Conservation (phyloP, 306 rosid species). For the Quercus variabilis region DNA sequence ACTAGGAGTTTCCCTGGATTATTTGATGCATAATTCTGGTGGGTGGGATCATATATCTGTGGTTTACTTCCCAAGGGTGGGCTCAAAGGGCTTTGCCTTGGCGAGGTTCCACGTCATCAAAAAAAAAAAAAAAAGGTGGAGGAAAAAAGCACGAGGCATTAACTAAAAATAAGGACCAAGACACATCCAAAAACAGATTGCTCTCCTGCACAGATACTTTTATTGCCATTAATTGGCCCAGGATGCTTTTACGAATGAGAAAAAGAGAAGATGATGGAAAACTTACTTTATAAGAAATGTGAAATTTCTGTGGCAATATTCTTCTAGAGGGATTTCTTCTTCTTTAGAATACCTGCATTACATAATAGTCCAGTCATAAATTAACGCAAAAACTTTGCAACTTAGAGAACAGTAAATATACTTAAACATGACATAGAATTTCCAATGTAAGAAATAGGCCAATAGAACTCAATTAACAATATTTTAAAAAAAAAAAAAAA, state of each 20-base stretch:
- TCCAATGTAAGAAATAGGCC: neutral
- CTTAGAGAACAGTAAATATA: neutral
- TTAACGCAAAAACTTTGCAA: neutral
- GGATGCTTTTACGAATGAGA: neutral
- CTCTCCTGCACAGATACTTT: neutral
- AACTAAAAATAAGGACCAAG: neutral
- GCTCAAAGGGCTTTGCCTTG: no score
- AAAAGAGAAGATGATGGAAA: constrained; percentile 10
- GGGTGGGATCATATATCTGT: no score
- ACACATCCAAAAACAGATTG: neutral
- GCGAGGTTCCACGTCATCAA: no score
- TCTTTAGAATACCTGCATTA: constrained; percentile 85
- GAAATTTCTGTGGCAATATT: constrained; percentile 58
- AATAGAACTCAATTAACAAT: neutral
- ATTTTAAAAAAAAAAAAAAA: no score
- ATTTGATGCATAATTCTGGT: no score
- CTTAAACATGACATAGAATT: neutral
- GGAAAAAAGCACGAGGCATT: neutral
- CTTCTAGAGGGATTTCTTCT: constrained; percentile 58
- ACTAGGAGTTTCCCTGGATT: no score
- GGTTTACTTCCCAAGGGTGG: no score
- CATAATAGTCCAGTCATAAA: constrained; percentile 3
- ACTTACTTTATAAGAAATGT: constrained; percentile 81
- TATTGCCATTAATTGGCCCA: neutral
- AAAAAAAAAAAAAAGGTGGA: neutral